phyloP scores from a whole-genome alignment of 331 rosid species.

The Cydonia oblonga region DNA sequence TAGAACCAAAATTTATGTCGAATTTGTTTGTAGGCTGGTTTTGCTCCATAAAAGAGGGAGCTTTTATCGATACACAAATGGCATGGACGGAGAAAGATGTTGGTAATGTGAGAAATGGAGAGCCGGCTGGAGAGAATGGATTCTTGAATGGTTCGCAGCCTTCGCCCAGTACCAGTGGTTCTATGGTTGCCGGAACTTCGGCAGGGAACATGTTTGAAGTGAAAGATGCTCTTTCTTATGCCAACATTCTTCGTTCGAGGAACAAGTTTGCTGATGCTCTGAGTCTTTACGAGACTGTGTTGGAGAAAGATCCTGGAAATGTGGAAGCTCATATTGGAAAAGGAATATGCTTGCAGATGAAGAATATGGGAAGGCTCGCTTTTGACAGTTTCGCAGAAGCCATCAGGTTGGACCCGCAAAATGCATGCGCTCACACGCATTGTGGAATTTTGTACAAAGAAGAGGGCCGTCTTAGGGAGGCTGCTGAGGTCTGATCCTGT shows the following conservation, averaged over 20 bases:
- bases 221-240: slow-evolving; percentile 60
- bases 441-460: slow-evolving; percentile 89
- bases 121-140: slow-evolving; percentile 52
- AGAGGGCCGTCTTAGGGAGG: slow-evolving; percentile 84
- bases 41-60: slow-evolving; percentile 26
- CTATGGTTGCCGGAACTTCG: slow-evolving; percentile 18
- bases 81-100: slow-evolving; percentile 54
- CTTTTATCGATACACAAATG: slow-evolving; percentile 32
- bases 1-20: not conserved
- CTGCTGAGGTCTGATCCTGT: slow-evolving; percentile 74
- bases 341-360: slow-evolving; percentile 96
- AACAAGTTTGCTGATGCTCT: slow-evolving; percentile 83
- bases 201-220: slow-evolving; percentile 32
- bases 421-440: slow-evolving; percentile 83
- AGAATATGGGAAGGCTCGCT: slow-evolving; percentile 74
- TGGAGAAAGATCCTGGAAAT: slow-evolving; percentile 54
- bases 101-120: slow-evolving; percentile 43
- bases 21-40: slow-evolving; percentile 8
- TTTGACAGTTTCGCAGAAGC: slow-evolving; percentile 79
- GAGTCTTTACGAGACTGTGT: slow-evolving; percentile 52
- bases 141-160: slow-evolving; percentile 46
- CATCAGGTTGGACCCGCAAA: slow-evolving; percentile 66
- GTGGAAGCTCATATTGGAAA: slow-evolving; percentile 88
- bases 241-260: slow-evolving; percentile 74
- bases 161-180: slow-evolving; percentile 40